Evolutionary conservation across 2,329 filamentous ascomycete genomes (phyloP).

Genomic region (Paraconiothyrium brasiliense): DNA sequence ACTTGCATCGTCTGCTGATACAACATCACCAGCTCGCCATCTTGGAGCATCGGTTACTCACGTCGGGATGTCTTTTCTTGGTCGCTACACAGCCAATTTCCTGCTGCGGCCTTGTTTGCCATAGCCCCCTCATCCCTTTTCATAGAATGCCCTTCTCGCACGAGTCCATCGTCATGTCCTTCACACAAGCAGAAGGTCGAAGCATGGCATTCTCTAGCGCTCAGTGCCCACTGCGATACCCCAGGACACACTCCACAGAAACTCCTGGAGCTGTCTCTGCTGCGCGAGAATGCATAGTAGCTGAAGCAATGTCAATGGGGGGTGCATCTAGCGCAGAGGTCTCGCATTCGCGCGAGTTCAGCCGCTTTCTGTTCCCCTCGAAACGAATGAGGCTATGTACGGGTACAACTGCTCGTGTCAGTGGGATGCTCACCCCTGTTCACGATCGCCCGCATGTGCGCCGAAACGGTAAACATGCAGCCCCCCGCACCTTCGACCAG

Average conservation of each 20-base stretch:
- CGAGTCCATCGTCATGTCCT: conserved; percentile 1
- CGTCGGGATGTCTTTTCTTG: conserved; percentile 2
- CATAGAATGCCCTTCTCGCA: neutral
- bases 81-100: neutral
- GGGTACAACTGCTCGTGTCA: neutral
- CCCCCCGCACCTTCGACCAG: conserved; percentile 6
- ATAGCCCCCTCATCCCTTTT: conserved; percentile 1
- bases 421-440: neutral
- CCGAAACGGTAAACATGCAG: conserved; percentile 5
- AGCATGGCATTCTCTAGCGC: neutral
- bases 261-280: neutral
- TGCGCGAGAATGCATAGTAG: neutral
- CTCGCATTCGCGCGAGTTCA: neutral
- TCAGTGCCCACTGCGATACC: neutral
- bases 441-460: conserved; percentile 6
- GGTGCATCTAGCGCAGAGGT: neutral
- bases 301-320: neutral
- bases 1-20: conserved; percentile 12
- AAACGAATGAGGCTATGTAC: neutral
- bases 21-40: conserved; percentile 25
- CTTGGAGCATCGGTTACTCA: neutral
- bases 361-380: neutral
- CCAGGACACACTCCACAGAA: neutral
- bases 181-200: conserved; percentile 10
- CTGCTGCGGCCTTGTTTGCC: neutral